Evolutionary conservation across 1,139 yeast genomes (phyloP).

Genomic region (Kodamaea fungicola): DNA sequence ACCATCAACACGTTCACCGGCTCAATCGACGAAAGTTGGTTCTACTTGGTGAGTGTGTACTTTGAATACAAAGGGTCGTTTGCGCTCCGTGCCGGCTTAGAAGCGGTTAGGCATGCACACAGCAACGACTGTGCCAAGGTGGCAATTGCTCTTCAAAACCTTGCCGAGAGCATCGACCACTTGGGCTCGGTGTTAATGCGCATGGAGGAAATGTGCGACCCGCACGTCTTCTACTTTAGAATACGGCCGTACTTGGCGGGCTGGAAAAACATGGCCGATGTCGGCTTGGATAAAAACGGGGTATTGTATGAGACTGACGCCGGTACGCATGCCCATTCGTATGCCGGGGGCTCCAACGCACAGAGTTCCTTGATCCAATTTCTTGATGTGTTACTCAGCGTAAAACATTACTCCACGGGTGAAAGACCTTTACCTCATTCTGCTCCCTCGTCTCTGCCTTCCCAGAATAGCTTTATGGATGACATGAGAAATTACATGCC

Average conservation of each 20-base stretch:
- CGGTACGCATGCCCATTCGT: slow-evolving; percentile 54
- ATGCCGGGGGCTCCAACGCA: slow-evolving; percentile 92
- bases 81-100: slow-evolving; percentile 55
- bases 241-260: slow-evolving; percentile 91
- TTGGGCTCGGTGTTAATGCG: slow-evolving; percentile 73
- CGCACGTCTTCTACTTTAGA: slow-evolving; percentile 82
- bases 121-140: slow-evolving; percentile 36
- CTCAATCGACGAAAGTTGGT: slow-evolving; percentile 90
- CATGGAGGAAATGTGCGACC: slow-evolving; percentile 95
- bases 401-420: slow-evolving; percentile 79
- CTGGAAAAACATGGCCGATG: slow-evolving; percentile 89
- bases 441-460: slow-evolving; percentile 4
- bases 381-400: slow-evolving; percentile 70
- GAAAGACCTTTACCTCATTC: slow-evolving; percentile 43
- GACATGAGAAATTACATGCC: slow-evolving; percentile 94
- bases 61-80: slow-evolving; percentile 82
- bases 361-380: slow-evolving; percentile 89
- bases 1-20: slow-evolving; percentile 88
- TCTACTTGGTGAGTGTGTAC: slow-evolving; percentile 81
- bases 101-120: slow-evolving; percentile 48
- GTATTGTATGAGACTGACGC: slow-evolving; percentile 60
- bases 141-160: slow-evolving; percentile 46
- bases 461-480: slow-evolving; percentile 59
- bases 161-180: slow-evolving; percentile 75
- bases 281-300: slow-evolving; percentile 75